A percentile compares a stretch with the other conserved stretches of the same genome.
phyloP scores from a whole-genome alignment of 2,329 filamentous ascomycete species.

The Talaromyces albobiverticillius region DNA sequence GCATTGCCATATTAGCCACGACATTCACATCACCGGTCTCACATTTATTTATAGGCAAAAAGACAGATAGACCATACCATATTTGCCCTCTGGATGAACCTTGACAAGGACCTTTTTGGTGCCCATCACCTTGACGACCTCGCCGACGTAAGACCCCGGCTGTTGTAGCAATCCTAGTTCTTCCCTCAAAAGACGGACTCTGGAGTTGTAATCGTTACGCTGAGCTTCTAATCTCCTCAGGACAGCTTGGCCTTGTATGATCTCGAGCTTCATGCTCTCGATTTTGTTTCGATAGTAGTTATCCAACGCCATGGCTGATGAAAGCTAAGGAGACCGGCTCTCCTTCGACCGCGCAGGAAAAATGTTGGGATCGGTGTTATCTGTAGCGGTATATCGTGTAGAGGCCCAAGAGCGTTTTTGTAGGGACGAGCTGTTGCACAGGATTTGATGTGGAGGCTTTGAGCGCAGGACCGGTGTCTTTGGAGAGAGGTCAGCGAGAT shows the following conservation, averaged over 20 bases:
- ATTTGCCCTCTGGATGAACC: slow-evolving; percentile 99
- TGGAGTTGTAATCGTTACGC: slow-evolving; percentile 98
- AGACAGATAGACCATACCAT: slow-evolving; percentile 58
- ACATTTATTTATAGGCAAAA: slow-evolving; percentile 4
- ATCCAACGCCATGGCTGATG: slow-evolving; percentile 84
- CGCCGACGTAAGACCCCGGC: slow-evolving; percentile 95
- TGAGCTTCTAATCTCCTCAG: slow-evolving; percentile 93
- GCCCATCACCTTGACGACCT: slow-evolving; percentile 99
- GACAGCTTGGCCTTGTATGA: slow-evolving; percentile 96
- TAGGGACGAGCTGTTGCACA: too few species aligned
- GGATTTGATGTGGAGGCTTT: not conserved
- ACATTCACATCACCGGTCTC: not conserved
- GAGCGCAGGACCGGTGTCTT: not conserved
- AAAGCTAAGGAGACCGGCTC: not conserved
- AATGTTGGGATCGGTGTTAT: not conserved
- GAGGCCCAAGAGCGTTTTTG: not conserved
- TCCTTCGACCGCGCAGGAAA: not conserved
- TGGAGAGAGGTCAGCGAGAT: not conserved
- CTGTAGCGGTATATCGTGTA: not conserved
- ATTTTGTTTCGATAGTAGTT: slow-evolving; percentile 99
- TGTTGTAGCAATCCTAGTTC: slow-evolving; percentile 95
- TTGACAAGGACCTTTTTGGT: slow-evolving; percentile 99
- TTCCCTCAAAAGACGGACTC: slow-evolving; percentile 89
- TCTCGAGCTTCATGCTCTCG: slow-evolving; percentile 99
- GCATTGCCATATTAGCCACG: not conserved